Base-by-base conservation (phyloP, 225 moss, liverwort and hornwort species). In the Pseudoscleropodium purum region DNA sequence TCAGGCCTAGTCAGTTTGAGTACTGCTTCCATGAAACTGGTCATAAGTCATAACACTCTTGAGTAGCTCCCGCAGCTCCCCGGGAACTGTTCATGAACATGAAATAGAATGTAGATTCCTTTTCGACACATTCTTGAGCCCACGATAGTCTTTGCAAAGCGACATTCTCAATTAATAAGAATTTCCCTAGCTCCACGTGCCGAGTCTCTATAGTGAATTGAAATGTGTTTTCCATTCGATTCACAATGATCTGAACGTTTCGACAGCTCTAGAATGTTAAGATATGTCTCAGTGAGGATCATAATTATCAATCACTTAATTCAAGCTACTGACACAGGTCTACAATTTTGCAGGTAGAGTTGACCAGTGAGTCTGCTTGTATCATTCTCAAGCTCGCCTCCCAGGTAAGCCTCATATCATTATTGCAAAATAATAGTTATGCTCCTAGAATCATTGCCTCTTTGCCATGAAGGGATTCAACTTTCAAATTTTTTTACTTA, bases 301-400 rank as follows among this genome's bases (percentile, higher is more conserved):
- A 47, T 61, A 27, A 54, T 45, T 85, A 41, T 66, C 25, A 63
- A 62, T 41, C 66, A 80, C 11, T 68, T 15, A 25, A 45, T 69
- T 74, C 59, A 43, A 81, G 81, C 54, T 78, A 34, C 39, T 89
- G 15, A 90, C 54, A 24, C 33, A 18, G 10, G 23, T 82, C 25
- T 79, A 61, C 65, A 87, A 51, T 85, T 72, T 83, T 85, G 85
- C 89, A 91, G 89, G 85, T 87, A 72, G 70, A 82, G 64, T 49
- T 85, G 85, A 82, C 67, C 45, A 81, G 63, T 85, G 57, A 82
- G 82, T 84, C 59, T 90, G 56, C 62, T 85, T 63, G 52, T 74
- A 66, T 41, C 70, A 65, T 43, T 79, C 80, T 85, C 73, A 61
- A 89, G 80, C 66, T 84, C 51, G 25, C 69, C 85, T 84, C 34